Evolutionary conservation across 306 rosid species (phyloP).

Genomic region (Citrullus mucosospermus): DNA sequence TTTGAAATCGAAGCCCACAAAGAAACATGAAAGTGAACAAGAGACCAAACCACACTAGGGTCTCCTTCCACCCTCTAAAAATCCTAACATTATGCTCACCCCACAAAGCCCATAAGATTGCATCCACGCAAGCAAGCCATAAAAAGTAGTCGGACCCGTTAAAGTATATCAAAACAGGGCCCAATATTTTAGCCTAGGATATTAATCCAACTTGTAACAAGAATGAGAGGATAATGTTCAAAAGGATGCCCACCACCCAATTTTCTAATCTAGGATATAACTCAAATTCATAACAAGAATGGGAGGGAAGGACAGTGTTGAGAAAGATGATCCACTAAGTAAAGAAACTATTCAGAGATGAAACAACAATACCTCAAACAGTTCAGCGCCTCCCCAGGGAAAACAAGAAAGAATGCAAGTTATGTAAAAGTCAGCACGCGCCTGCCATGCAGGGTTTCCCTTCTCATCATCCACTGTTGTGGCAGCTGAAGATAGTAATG

Average conservation of each 20-base stretch:
- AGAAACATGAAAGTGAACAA: too few species aligned
- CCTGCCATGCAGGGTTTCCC: conserved; percentile 97
- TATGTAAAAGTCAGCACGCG: conserved; percentile 89
- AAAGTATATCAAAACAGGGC: not conserved
- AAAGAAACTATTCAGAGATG: conserved; percentile 1
- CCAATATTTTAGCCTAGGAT: not conserved
- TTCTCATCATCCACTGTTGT: conserved; percentile 94
- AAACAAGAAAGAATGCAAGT: conserved; percentile 84
- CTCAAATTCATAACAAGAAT: not conserved
- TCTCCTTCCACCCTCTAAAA: too few species aligned
- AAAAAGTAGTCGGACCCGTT: not conserved
- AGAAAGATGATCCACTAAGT: not conserved
- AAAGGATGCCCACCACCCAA: not conserved
- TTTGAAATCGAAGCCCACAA: too few species aligned
- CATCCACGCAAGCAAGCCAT: too few species aligned
- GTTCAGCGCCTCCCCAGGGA: conserved; percentile 99
- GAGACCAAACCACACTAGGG: too few species aligned
- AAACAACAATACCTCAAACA: conserved; percentile 53
- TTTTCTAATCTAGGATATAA: not conserved
- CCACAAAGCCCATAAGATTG: too few species aligned
- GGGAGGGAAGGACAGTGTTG: not conserved
- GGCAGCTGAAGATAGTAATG: conserved; percentile 90
- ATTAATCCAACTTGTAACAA: not conserved
- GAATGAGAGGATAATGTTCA: not conserved
- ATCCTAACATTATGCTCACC: too few species aligned